Conservation (phyloP, 2,329 filamentous ascomycete species). For the Rachicladosporium sp. region DNA sequence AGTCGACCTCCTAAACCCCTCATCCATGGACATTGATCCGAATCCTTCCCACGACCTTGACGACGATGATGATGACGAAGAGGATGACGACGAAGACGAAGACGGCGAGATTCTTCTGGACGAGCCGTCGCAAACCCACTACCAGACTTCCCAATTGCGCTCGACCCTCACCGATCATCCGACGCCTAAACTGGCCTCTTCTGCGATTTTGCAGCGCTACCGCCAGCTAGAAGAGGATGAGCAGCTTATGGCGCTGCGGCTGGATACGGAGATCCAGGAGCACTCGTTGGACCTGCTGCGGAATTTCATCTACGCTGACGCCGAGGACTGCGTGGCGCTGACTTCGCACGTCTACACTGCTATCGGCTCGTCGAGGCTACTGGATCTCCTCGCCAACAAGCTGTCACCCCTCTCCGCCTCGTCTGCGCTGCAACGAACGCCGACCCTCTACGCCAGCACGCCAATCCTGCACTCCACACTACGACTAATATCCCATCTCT, state of each 20-base stretch:
- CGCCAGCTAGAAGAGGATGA: constrained; percentile 48
- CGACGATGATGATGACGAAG: not conserved
- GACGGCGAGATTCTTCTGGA: constrained; percentile 37
- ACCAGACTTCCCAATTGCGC: constrained; percentile 23
- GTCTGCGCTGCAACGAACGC: constrained; percentile 9
- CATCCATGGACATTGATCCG: constrained; percentile 23
- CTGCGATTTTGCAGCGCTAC: constrained; percentile 7
- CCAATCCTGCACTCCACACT: constrained; percentile 69
- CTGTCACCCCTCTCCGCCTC: constrained; percentile 38
- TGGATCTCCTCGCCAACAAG: constrained; percentile 70
- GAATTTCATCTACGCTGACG: constrained; percentile 64
- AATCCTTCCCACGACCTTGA: constrained; percentile 11
- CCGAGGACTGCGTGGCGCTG: constrained; percentile 47
- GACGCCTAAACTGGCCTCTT: no score
- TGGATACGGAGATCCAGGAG: constrained; percentile 78
- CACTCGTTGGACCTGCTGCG: constrained; percentile 81
- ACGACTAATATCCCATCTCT: constrained; percentile 77
- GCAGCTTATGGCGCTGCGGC: constrained; percentile 54
- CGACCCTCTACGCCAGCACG: constrained; percentile 22
- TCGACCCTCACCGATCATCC: constrained; percentile 15
- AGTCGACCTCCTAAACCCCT: constrained; percentile 46
- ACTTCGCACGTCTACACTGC: constrained; percentile 71
- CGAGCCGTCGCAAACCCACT: constrained; percentile 22
- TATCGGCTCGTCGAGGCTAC: constrained; percentile 64
- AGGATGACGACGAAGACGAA: constrained; percentile 23